Evolutionary conservation across 352 stramenopile species (phyloP), one percentile per base, ranked within the genome.

Genomic region (Lagenidium sp.): DNA sequence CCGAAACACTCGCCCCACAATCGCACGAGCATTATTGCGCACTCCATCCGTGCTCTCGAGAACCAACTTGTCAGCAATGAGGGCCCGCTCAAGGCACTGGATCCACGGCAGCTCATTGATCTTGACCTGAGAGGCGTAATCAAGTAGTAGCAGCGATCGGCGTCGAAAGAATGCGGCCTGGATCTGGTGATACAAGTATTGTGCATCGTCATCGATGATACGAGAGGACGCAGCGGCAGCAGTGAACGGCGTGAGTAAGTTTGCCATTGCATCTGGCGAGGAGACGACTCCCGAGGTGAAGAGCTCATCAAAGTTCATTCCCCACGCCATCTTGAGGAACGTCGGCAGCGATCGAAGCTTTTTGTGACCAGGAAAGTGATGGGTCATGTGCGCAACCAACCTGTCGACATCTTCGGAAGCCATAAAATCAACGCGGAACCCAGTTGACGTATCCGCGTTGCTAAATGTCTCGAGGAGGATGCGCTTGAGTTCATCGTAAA

Each of bases 171-270:
- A 61, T 6, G 53, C 50, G 32, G 42, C 26, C n/a, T 50, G 47
- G 5, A 61, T 34, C 30, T 61, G 41, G 25, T 57, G 37, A 36
- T 50, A 48, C 2, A 60, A 22, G 18, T 60, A 60, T 16, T 21
- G 26, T 34, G 38, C n/a, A 10, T 34, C 36, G 1, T 28, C 23
- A 15, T 60, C 52, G 2, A 15, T 7, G 22, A 56, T 26, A 11
- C 24, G 28, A 25, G 18, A 37, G 23, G 36, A 28, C 22, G 43
- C 25, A 8, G 40, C 34, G 4, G 18, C 16, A 2, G 25, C 35
- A 3, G 36, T 41, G 19, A 55, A 55, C 18, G 25, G 28, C n/a
- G 40, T 22, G 1, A 55, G 25, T 15, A 36, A 13, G 13, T 25
- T 12, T 4, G 40, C 36, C 4, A 56, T 30, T 24, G 39, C 19